Conservation (phyloP, 2,329 filamentous ascomycete species). For the Penicillium freii region DNA sequence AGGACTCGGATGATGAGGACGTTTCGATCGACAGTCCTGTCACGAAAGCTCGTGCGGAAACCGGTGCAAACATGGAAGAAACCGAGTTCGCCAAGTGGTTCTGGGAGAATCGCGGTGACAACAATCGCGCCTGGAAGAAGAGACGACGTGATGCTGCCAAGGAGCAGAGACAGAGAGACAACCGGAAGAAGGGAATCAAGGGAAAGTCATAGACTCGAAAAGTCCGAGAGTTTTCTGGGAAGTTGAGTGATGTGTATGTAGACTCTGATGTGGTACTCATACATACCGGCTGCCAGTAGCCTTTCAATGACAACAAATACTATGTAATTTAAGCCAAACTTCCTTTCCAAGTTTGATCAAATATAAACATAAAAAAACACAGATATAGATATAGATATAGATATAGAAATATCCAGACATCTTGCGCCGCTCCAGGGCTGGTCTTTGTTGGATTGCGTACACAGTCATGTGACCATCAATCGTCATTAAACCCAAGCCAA, state of each 20-base stretch:
- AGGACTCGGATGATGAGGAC: conserved; percentile 26
- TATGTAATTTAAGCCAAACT: not conserved
- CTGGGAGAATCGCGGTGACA: conserved; percentile 53
- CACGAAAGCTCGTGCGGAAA: conserved; percentile 18
- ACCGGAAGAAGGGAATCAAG: conserved; percentile 51
- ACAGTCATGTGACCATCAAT: conserved; percentile 13
- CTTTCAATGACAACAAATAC: not conserved
- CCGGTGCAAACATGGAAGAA: conserved; percentile 37
- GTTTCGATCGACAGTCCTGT: conserved; percentile 26
- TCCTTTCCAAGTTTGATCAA: not conserved
- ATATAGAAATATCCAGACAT: not conserved
- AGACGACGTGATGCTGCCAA: conserved; percentile 59
- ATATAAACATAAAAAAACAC: not conserved
- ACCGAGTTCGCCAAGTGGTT: conserved; percentile 64
- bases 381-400: not conserved
- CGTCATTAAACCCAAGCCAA: conserved; percentile 9
- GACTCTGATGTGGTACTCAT: not conserved
- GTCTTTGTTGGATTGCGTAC: conserved; percentile 3
- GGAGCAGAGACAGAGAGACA: conserved; percentile 59
- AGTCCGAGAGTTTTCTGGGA: not conserved
- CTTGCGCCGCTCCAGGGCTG: not conserved
- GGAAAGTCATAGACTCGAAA: conserved; percentile 28
- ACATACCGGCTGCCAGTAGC: not conserved
- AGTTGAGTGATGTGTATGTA: not conserved
- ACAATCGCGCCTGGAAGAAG: conserved; percentile 54